phyloP scores from a whole-genome alignment of 805 yeast species.

The Saccharomycopsis javanensis region DNA sequence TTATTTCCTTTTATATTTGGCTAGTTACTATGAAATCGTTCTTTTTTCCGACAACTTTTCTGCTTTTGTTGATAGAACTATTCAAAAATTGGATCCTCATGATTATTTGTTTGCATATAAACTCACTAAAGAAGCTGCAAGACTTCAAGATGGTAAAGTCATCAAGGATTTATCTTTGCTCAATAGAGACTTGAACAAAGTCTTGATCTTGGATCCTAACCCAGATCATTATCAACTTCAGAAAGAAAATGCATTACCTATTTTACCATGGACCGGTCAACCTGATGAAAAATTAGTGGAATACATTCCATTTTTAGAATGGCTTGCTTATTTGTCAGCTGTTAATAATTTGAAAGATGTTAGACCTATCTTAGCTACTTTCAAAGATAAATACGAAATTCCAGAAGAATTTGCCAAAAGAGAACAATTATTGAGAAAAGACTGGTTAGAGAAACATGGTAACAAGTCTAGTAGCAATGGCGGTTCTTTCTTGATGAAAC shows the following conservation, averaged over 20 bases:
- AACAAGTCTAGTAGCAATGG: conserved; percentile 35
- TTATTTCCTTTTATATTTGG: conserved; percentile 87
- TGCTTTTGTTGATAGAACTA: conserved; percentile 76
- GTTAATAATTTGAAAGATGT: conserved; percentile 59
- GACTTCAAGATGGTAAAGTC: conserved; percentile 78
- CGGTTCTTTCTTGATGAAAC: conserved; percentile 40
- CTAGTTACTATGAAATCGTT: conserved; percentile 94
- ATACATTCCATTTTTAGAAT: conserved; percentile 89
- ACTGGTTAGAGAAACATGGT: conserved; percentile 49
- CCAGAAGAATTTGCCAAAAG: conserved; percentile 74
- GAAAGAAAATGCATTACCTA: conserved; percentile 88
- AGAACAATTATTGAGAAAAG: conserved; percentile 63
- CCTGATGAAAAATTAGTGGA: conserved; percentile 71
- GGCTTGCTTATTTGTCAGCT: conserved; percentile 70
- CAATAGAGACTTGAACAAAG: conserved; percentile 83
- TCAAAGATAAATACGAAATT: conserved; percentile 52
- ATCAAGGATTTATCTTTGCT: conserved; percentile 83
- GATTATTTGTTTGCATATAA: conserved; percentile 83
- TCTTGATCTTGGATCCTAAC: conserved; percentile 70
- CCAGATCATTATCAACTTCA: conserved; percentile 66
- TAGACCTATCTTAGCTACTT: conserved; percentile 75
- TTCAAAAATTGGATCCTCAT: conserved; percentile 86
- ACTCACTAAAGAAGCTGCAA: conserved; percentile 82
- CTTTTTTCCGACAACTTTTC: conserved; percentile 77
- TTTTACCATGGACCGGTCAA: conserved; percentile 79